These are phyloP conservation scores for Ustilago trichophora DNA, from an alignment of 1,284 basidiomycete species.

Conservation along the genomic window DNA sequence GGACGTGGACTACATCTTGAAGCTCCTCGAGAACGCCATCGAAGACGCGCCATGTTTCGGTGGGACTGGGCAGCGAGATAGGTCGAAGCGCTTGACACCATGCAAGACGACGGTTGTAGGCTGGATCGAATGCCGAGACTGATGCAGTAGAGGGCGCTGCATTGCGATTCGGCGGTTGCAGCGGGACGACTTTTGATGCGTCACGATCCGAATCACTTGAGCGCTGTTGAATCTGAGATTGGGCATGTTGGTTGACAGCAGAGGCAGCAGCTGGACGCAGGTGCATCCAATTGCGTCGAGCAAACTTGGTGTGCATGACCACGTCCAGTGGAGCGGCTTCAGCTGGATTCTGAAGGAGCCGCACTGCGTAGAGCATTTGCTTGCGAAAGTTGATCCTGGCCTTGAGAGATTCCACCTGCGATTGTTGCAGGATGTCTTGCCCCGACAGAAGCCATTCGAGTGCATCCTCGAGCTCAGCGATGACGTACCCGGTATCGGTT, in stretches of 20 bases:
- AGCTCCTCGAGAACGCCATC: conserved; percentile 72
- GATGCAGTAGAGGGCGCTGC: conserved; percentile 70
- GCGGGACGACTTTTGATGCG: neutral
- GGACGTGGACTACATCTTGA: conserved; percentile 68
- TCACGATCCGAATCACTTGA: neutral
- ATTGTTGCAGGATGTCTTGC: neutral
- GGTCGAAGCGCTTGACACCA: conserved; percentile 78
- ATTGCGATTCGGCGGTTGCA: conserved; percentile 26
- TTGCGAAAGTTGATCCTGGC: conserved; percentile 38
- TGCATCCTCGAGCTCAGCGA: conserved; percentile 74
- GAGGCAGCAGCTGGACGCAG: conserved; percentile 5
- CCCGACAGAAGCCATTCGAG: conserved; percentile 69
- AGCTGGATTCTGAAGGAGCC: conserved; percentile 15
- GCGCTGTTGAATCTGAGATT: too few species aligned
- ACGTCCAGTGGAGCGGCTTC: conserved; percentile 38
- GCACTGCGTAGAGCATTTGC: conserved; percentile 37
- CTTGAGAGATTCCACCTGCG: conserved; percentile 15
- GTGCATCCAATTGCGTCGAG: conserved; percentile 19
- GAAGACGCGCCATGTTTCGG: conserved; percentile 72
- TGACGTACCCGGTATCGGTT: conserved; percentile 73
- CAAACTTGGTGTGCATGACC: conserved; percentile 43
- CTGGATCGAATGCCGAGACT: conserved; percentile 74
- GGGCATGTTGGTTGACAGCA: neutral
- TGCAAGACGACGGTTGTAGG: conserved; percentile 76
- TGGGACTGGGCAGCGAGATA: conserved; percentile 71